phyloP scores from a whole-genome alignment of 192 early-diverging fungal species.

The Coemansia sp. region DNA sequence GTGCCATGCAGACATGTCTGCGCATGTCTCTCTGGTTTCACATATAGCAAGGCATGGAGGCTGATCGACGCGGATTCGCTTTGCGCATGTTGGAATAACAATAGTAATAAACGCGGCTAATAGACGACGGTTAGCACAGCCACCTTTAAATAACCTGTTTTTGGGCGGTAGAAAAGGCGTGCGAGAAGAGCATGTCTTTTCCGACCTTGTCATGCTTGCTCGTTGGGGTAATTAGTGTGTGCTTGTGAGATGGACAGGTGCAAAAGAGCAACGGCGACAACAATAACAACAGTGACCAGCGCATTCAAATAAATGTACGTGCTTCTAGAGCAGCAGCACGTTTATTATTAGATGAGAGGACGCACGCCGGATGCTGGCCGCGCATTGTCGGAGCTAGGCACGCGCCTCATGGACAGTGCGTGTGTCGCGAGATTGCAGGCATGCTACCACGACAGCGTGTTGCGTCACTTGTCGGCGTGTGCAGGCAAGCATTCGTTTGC shows the following conservation, averaged over 20 bases:
- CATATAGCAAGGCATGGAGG: neutral
- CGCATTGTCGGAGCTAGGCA: neutral
- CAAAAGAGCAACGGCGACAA: neutral
- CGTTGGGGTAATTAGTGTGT: neutral
- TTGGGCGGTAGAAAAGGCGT: constrained; percentile 3
- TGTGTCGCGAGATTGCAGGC: too few species aligned
- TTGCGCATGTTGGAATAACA: neutral
- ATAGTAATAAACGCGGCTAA: neutral
- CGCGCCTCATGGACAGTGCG: neutral
- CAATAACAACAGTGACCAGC: neutral
- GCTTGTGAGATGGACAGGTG: neutral
- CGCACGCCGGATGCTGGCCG: neutral
- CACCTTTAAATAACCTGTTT: constrained; percentile 8
- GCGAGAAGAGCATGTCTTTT: neutral
- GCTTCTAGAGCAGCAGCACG: neutral
- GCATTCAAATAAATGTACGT: neutral
- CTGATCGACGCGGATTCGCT: constrained; percentile 4
- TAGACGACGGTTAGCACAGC: constrained; percentile 2
- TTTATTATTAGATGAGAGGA: neutral
- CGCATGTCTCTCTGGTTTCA: neutral
- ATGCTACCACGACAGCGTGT: constrained; percentile 6
- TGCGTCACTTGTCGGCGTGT: neutral
- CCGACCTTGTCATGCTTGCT: neutral
- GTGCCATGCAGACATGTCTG: constrained; percentile 8
- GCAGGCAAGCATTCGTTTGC: neutral